Conservation (phyloP, 805 yeast species). For the Yarrowia osloensis region DNA sequence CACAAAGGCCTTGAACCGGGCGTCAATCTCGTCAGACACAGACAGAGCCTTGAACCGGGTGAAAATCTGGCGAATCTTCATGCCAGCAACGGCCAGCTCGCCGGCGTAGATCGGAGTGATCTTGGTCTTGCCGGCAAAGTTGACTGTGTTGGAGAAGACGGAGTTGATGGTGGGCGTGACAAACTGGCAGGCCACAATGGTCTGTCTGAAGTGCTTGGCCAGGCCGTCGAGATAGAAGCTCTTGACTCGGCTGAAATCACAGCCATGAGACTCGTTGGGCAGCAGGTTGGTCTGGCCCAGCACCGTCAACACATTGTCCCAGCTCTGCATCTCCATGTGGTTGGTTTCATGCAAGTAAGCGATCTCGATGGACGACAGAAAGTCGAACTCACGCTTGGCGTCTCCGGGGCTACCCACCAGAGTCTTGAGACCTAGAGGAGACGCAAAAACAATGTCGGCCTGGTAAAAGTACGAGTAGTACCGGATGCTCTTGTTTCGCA, state of each 20-base stretch:
- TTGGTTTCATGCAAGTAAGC: conserved; percentile 80
- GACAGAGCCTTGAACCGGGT: conserved; percentile 61
- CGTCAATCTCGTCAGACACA: conserved; percentile 71
- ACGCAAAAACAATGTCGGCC: conserved; percentile 84
- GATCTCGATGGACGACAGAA: conserved; percentile 84
- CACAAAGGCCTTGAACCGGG: conserved; percentile 78
- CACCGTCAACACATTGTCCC: conserved; percentile 78
- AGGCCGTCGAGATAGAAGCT: conserved; percentile 91
- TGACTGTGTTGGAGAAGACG: conserved; percentile 46
- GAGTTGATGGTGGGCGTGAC: conserved; percentile 80
- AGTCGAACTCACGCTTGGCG: conserved; percentile 68
- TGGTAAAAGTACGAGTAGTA: conserved; percentile 80
- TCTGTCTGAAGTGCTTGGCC: conserved; percentile 71
- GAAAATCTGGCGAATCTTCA: conserved; percentile 57
- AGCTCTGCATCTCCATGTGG: conserved; percentile 86
- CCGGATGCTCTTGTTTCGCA: conserved; percentile 84
- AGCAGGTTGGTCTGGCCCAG: conserved; percentile 69
- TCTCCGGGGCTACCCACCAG: conserved; percentile 65
- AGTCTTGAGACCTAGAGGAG: conserved; percentile 86
- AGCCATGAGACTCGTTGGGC: conserved; percentile 76
- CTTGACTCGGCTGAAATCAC: conserved; percentile 88
- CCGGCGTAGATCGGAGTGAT: conserved; percentile 52
- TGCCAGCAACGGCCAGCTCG: conserved; percentile 64
- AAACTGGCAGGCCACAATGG: conserved; percentile 72
- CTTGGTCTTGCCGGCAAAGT: conserved; percentile 45